Evolutionary conservation across 2,329 filamentous ascomycete species (phyloP).

Genomic region (Akanthomyces lecanii): DNA sequence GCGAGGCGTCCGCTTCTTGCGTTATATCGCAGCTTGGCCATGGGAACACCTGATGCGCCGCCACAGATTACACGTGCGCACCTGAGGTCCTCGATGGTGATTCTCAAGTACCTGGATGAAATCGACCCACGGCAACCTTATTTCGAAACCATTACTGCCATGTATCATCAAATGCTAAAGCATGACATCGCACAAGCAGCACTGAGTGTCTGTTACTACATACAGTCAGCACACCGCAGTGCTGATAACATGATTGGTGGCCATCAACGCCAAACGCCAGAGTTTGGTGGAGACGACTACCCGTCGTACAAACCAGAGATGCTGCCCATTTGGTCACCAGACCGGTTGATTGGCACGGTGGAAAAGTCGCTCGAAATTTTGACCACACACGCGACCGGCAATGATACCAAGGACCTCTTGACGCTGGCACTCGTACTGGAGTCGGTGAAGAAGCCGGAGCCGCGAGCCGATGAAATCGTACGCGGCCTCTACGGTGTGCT

Average conservation of each 20-base stretch:
- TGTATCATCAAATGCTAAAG: constrained; percentile 50
- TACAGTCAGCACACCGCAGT: constrained; percentile 33
- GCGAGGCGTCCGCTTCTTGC: constrained; percentile 48
- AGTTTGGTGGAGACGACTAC: constrained; percentile 31
- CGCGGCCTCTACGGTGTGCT: constrained; percentile 39
- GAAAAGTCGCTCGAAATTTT: constrained; percentile 45
- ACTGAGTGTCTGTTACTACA: constrained; percentile 53
- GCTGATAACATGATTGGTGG: constrained; percentile 28
- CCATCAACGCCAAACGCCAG: constrained; percentile 32
- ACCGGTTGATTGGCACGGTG: constrained; percentile 40
- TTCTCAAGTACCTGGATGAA: constrained; percentile 53
- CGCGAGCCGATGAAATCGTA: constrained; percentile 39
- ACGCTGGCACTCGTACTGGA: constrained; percentile 45
- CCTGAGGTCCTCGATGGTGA: constrained; percentile 50
- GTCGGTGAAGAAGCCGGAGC: constrained; percentile 39
- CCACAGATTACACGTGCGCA: constrained; percentile 50
- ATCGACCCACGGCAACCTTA: constrained; percentile 44
- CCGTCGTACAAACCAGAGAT: constrained; percentile 32
- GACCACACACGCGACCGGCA: constrained; percentile 43
- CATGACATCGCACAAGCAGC: constrained; percentile 53
- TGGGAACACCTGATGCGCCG: constrained; percentile 47
- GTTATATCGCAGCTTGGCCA: constrained; percentile 51
- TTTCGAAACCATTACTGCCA: constrained; percentile 45
- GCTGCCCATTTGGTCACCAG: constrained; percentile 39
- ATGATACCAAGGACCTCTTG: constrained; percentile 48